Evolutionary conservation across 2,329 filamentous ascomycete genomes (phyloP).

Genomic region (Purpureocillium takamizusanense): DNA sequence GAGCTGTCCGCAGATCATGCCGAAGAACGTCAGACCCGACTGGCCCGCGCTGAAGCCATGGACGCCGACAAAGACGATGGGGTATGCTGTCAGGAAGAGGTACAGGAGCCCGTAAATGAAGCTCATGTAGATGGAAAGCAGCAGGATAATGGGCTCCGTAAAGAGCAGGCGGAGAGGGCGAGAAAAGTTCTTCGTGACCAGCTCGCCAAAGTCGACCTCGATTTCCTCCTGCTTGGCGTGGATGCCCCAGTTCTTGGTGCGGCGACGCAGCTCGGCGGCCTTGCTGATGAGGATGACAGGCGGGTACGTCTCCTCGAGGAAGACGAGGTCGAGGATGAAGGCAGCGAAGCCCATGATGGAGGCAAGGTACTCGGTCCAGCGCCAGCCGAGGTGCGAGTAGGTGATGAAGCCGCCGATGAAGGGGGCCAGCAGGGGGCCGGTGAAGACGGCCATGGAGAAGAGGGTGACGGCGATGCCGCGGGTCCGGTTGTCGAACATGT

Average conservation of each 20-base stretch:
- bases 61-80: conserved; percentile 66
- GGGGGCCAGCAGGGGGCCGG: conserved; percentile 57
- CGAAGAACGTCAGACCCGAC: conserved; percentile 74
- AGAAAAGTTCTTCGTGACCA: conserved; percentile 58
- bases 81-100: conserved; percentile 78
- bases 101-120: conserved; percentile 76
- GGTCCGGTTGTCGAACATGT: conserved; percentile 59
- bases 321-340: conserved; percentile 49
- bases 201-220: conserved; percentile 54
- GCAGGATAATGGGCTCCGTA: conserved; percentile 58
- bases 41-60: conserved; percentile 63
- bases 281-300: conserved; percentile 55
- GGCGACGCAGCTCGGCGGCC: conserved; percentile 50
- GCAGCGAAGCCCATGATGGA: conserved; percentile 55
- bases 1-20: conserved; percentile 68
- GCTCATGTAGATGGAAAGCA: conserved; percentile 62
- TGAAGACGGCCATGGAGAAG: conserved; percentile 46
- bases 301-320: conserved; percentile 62
- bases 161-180: conserved; percentile 58
- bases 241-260: conserved; percentile 61
- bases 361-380: conserved; percentile 61
- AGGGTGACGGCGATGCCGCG: conserved; percentile 40
- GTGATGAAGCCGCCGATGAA: conserved; percentile 62
- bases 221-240: conserved; percentile 66
- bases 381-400: conserved; percentile 56